These are phyloP conservation scores for Leptomonas seymouri DNA, from an alignment of 208 protist genomes.

Conservation along the genomic window DNA sequence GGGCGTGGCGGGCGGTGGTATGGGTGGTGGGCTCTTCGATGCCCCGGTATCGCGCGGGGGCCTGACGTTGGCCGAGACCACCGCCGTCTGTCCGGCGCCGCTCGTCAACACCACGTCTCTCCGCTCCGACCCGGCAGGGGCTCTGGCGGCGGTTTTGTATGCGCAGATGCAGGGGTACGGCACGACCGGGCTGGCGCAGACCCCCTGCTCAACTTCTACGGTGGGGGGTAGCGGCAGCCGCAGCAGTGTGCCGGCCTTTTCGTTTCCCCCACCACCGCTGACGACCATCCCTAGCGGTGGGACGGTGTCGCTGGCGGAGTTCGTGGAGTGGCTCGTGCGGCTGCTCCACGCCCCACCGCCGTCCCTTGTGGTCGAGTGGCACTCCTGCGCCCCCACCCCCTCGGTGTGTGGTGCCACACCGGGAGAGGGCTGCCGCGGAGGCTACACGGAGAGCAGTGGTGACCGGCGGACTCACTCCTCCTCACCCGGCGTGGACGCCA, in stretches of 20 bases:
- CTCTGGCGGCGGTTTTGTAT: slow-evolving; percentile 22
- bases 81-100: slow-evolving; percentile 24
- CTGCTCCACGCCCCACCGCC: slow-evolving; percentile 49
- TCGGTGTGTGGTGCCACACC: too few species aligned
- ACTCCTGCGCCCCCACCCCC: slow-evolving; percentile 12
- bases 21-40: background rate
- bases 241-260: too few species aligned
- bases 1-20: background rate
- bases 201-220: background rate
- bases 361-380: slow-evolving; percentile 62
- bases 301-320: slow-evolving; percentile 31
- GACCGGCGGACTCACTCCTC: background rate
- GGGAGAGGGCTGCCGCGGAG: too few species aligned
- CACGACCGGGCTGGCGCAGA: background rate
- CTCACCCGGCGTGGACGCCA: background rate
- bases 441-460: background rate
- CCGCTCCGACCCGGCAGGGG: slow-evolving; percentile 7
- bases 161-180: slow-evolving; percentile 20
- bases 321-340: slow-evolving; percentile 54
- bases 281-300: slow-evolving; percentile 10
- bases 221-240: background rate
- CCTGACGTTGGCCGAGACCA: slow-evolving; percentile 4
- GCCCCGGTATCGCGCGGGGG: background rate
- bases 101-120: slow-evolving; percentile 7
- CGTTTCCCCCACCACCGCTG: background rate